Evolutionary conservation across 192 early-diverging fungal species (phyloP), one percentile per base, ranked within the genome.

Genomic region (Podila minutissima): DNA sequence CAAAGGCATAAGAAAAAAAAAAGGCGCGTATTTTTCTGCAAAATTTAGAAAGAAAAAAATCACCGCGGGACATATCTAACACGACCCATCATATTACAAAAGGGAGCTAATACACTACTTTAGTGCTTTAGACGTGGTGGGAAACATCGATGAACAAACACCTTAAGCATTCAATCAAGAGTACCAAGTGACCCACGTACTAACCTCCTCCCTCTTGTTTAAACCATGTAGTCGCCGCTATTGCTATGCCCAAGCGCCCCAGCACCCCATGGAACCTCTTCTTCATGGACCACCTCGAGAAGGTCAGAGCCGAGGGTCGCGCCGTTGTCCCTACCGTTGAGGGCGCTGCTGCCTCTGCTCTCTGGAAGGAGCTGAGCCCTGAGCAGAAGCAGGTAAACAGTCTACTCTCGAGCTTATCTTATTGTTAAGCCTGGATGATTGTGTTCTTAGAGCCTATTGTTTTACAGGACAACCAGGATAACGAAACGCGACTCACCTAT

Each of bases 241-340:
- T 78, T 10, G 17, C 57, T 19, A 71, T 79, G 69, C 75, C 75
- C 53, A 79, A 79, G 70, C 75, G 75, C 22, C 75, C 75, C 26
- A 67, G 75, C 38, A 79, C 75, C 38, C 71, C 75, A 33, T 79
- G 75, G 75, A 79, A 79, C 75, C 66, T 79, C 69, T 79, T 79
- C 75, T 79, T 79, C 69, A 66, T 69, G 20, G 75, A 79, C 59
- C 75, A 79, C 48, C 71, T 79, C 60, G 75, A 79, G 51, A 66
- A 60, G 60, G 75, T 79, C 51, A 79, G 71, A 66, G 69, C 65
- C 31, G 71, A 69, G 6, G 70, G 70, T 35, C 71, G 66, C 64
- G 58, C 69, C 22, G 75, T 79, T n/a, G 75, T 79, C 48, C 75
- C 75, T 26, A 79, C 75, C 38, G 75, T 72, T 38, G 75, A 79